These are phyloP conservation scores for Tillandsia leiboldiana DNA, from an alignment of 176 grass and related monocot genomes.

Conservation along the genomic window DNA sequence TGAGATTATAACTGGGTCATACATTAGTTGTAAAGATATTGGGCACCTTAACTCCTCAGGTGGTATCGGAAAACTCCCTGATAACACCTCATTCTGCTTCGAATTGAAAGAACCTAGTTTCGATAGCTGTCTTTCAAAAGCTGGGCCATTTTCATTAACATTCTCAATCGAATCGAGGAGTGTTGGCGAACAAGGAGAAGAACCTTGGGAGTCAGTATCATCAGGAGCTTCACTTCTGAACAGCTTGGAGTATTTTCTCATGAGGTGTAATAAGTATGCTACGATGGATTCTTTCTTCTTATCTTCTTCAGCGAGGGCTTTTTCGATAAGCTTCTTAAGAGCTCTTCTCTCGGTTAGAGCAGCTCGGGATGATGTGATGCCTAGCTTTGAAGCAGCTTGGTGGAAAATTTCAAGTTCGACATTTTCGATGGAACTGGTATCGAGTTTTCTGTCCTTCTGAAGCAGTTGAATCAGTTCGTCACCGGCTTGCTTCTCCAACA, in stretches of 20 bases:
- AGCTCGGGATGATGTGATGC: constrained; percentile 40
- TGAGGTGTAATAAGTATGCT: constrained; percentile 50
- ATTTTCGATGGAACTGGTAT: constrained; percentile 25
- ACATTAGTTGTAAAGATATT: constrained; percentile 86
- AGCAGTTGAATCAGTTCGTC: constrained; percentile 48
- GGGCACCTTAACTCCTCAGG: constrained; percentile 82
- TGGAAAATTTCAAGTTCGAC: constrained; percentile 57
- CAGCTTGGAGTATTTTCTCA: constrained; percentile 53
- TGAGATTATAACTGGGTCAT: constrained; percentile 65
- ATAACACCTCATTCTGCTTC: constrained; percentile 41
- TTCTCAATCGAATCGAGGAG: constrained; percentile 19
- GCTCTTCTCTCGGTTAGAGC: constrained; percentile 71
- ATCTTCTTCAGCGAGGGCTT: constrained; percentile 44
- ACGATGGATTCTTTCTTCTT: constrained; percentile 46
- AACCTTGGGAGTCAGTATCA: constrained; percentile 31
- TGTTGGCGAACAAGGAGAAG: constrained; percentile 32
- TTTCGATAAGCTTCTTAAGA: constrained; percentile 60
- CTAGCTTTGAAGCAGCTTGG: constrained; percentile 36
- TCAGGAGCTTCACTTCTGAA: constrained; percentile 40
- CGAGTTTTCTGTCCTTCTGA: constrained; percentile 36
- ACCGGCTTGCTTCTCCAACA: constrained; percentile 49
- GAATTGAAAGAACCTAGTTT: constrained; percentile 35
- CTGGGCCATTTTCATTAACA: constrained; percentile 19
- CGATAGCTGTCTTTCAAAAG: constrained; percentile 24
- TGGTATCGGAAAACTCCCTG: constrained; percentile 60